Base-by-base conservation (phyloP, 2,329 filamentous ascomycete species). In the Mollisiaceae sp. region DNA sequence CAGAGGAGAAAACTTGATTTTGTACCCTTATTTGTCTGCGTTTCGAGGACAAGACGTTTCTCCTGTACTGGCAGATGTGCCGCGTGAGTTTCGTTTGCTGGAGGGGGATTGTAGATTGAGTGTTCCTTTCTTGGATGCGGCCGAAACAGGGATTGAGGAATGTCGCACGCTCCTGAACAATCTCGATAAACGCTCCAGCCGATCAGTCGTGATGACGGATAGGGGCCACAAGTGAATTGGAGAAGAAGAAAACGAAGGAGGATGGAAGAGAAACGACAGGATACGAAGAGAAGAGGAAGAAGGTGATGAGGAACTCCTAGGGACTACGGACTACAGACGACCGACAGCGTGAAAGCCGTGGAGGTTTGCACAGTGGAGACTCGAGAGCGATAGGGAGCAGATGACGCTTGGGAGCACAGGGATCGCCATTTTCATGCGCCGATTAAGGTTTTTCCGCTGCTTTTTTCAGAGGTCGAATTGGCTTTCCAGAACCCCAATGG, bases 81-180 rank as follows among this genome's bases (percentile, higher is more conserved):
- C 63, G 63, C 41, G 39, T 24, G 35, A 52, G 56, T 54, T 18
- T 27, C 38, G 52, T 54, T 55, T 24, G 8, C 24, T 58, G 18
- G 58, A 65, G 12, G 39, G 45, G 27, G 32, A 47, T 59, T 47
- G 59, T 22, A 59, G 59, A 55, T 54, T 47, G 64, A 66, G 56
- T 65, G 55, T 59, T 62, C 66, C 64, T 57, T 69, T 62, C 61
- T 63, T 69, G 65, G 69, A 70, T 69, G 65, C 65, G 65, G 60
- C 39, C 60, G 43, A 57, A 58, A 54, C 62, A 63, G 58, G 56
- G 64, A 52, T 60, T 41, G 62, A 68, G 62, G 62, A 68, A 70
- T 67, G 64, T 62, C 56, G 63, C 60, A 65, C 27, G 50, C 45
- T 52, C 56, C 54, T 64, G 35, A 63, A 56, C 58, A 65, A 61